These are phyloP conservation scores for Geosiphon pyriformis DNA, from an alignment of 192 early-diverging fungal genomes.

Conservation along the genomic window DNA sequence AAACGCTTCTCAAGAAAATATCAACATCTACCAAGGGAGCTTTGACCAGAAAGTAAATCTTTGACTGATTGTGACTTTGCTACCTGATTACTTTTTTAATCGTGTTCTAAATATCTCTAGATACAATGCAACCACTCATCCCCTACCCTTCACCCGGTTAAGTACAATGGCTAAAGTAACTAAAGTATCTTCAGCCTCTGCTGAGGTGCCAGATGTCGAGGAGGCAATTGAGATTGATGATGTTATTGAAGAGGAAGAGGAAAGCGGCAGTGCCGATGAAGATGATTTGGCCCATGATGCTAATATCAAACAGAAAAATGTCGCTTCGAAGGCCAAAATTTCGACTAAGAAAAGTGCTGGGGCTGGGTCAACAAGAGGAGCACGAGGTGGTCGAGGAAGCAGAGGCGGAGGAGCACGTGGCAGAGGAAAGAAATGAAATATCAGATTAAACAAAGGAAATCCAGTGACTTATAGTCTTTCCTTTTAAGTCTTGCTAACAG, in stretches of 20 bases:
- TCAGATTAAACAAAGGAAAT: no score
- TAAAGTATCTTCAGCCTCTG: conserved; percentile 17
- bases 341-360: conserved; percentile 17
- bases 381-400: conserved; percentile 13
- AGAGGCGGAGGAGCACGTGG: neutral
- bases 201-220: conserved; percentile 47
- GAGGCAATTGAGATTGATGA: conserved; percentile 54
- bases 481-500: no score
- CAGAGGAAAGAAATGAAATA: neutral
- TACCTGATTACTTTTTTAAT: neutral
- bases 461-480: no score
- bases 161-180: conserved; percentile 28
- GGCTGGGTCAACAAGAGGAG: conserved; percentile 24
- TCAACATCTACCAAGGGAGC: conserved; percentile 62
- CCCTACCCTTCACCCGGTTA: conserved; percentile 48
- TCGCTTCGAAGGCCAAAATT: conserved; percentile 1
- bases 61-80: neutral
- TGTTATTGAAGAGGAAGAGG: conserved; percentile 38
- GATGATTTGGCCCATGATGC: conserved; percentile 50
- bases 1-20: conserved; percentile 41
- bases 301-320: conserved; percentile 36
- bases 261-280: conserved; percentile 39
- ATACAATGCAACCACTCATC: conserved; percentile 62
- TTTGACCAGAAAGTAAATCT: conserved; percentile 70
- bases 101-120: conserved; percentile 28